Evolutionary conservation across 2,329 filamentous ascomycete species (phyloP).

Genomic region (Fusarium dlaminii): DNA sequence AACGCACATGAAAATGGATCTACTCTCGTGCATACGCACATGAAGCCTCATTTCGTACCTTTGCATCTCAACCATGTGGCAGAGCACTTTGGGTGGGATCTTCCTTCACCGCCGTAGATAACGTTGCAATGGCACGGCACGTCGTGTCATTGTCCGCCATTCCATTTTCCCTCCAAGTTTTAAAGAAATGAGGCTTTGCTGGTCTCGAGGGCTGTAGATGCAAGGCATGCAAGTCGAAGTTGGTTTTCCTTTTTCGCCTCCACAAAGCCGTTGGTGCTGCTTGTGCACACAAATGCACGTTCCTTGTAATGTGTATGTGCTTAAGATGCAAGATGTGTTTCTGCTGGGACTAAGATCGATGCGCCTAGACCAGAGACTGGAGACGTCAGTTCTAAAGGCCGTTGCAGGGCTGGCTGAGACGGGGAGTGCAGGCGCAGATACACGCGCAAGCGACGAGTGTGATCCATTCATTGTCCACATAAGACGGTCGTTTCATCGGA

Average conservation of each 20-base stretch:
- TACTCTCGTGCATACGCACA: slow-evolving; percentile 9
- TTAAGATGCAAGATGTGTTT: slow-evolving; percentile 37
- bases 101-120: slow-evolving; percentile 26
- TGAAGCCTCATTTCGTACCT: slow-evolving; percentile 28
- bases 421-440: slow-evolving; percentile 8
- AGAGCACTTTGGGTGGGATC: slow-evolving; percentile 13
- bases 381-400: slow-evolving; percentile 8
- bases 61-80: slow-evolving; percentile 10
- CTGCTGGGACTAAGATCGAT: slow-evolving; percentile 26
- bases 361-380: slow-evolving; percentile 9
- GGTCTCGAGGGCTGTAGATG: slow-evolving; percentile 14
- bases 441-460: background rate
- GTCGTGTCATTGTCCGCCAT: slow-evolving; percentile 2
- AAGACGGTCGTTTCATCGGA: slow-evolving; percentile 35
- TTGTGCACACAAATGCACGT: slow-evolving; percentile 28
- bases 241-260: slow-evolving; percentile 12
- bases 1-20: slow-evolving; percentile 14
- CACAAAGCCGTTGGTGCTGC: slow-evolving; percentile 28
- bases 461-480: background rate
- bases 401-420: slow-evolving; percentile 27
- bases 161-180: background rate
- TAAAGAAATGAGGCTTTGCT: slow-evolving; percentile 2
- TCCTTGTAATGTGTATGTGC: slow-evolving; percentile 13
- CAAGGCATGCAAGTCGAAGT: slow-evolving; percentile 28
- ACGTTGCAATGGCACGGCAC: slow-evolving; percentile 11